Conservation (phyloP, 495 filamentous ascomycete species). For the Neurospora hispaniola region DNA sequence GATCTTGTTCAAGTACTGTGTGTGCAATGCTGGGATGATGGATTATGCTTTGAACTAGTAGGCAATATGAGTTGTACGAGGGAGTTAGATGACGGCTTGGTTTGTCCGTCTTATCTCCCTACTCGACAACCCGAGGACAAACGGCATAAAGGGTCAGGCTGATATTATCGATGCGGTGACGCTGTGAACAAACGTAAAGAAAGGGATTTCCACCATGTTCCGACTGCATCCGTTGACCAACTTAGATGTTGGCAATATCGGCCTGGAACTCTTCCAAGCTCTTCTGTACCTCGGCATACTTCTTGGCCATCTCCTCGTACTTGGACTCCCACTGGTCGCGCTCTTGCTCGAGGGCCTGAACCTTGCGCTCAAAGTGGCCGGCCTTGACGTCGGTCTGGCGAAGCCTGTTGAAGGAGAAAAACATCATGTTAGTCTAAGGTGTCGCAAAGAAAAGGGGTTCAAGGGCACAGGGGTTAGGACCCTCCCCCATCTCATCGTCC, state of each 20-base stretch:
- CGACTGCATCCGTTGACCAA: neutral
- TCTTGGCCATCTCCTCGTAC: conserved; percentile 92
- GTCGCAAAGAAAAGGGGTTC: conserved; percentile 2
- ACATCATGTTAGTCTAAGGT: conserved; percentile 4
- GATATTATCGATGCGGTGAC: neutral
- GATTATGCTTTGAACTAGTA: neutral
- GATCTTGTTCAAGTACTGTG: neutral
- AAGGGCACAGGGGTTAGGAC: neutral
- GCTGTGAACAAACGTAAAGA: conserved; percentile 1
- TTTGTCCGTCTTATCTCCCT: neutral
- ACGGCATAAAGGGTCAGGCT: neutral
- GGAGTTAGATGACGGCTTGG: neutral
- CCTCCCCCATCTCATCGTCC: neutral
- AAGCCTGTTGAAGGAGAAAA: conserved; percentile 47
- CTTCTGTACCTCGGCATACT: conserved; percentile 73
- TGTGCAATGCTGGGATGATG: neutral
- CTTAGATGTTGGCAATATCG: conserved; percentile 86
- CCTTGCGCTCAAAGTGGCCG: conserved; percentile 98
- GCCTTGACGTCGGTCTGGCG: conserved; percentile 98
- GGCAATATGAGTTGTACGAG: neutral
- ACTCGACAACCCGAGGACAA: neutral
- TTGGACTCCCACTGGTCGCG: conserved; percentile 90
- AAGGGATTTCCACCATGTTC: neutral
- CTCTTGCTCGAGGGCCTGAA: conserved; percentile 82
- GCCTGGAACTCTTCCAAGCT: conserved; percentile 80